These are phyloP conservation scores for Angomonas deanei DNA, from an alignment of 208 protist genomes.

Conservation along the genomic window DNA sequence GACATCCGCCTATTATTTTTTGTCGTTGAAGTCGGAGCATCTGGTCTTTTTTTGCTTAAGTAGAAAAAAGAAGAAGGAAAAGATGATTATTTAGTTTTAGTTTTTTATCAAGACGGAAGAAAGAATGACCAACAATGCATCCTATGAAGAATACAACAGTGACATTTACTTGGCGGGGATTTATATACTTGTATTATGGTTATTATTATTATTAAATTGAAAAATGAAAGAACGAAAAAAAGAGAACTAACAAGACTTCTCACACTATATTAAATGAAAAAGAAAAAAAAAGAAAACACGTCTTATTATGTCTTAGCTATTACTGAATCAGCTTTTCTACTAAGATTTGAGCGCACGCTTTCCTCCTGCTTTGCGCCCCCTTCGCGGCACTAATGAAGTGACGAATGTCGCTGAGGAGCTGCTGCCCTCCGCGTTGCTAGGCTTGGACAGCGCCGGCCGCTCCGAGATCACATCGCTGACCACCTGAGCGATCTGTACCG, in stretches of 20 bases:
- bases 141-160: too few species aligned
- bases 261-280: not conserved
- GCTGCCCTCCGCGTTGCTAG: slow-evolving; percentile 35
- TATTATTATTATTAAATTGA: too few species aligned
- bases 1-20: too few species aligned
- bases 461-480: slow-evolving; percentile 71
- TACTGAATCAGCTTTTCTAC: slow-evolving; percentile 77
- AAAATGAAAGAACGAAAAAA: slow-evolving; percentile 3
- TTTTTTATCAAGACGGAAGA: not conserved
- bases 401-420: slow-evolving; percentile 40
- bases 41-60: too few species aligned
- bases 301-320: not conserved
- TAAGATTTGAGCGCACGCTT: slow-evolving; percentile 37
- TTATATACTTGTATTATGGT: too few species aligned
- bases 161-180: too few species aligned
- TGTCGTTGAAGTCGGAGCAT: too few species aligned
- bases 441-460: slow-evolving; percentile 36
- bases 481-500: slow-evolving; percentile 36
- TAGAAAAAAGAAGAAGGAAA: too few species aligned
- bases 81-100: not conserved
- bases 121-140: not conserved
- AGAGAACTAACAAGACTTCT: not conserved
- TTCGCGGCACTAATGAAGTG: slow-evolving; percentile 36
- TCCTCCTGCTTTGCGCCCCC: slow-evolving; percentile 21
- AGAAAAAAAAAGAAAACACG: not conserved